These are phyloP conservation scores for Ascochyta pisi DNA, from an alignment of 2,329 filamentous ascomycete species.

Conservation along the genomic window DNA sequence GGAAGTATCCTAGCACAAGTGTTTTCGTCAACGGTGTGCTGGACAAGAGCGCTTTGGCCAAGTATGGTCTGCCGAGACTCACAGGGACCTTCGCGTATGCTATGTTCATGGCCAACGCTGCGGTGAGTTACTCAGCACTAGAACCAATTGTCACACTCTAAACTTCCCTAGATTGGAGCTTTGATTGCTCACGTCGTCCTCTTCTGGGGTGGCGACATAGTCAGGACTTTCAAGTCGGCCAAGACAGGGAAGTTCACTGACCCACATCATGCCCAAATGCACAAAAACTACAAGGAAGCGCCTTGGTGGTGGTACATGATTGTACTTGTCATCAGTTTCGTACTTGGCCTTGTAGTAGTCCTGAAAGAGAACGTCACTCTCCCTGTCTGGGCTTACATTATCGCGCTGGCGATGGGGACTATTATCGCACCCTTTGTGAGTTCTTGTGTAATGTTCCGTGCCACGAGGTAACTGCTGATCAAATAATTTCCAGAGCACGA, in stretches of 20 bases:
- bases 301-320: conserved; percentile 25
- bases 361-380: conserved; percentile 25
- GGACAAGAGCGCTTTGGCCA: conserved; percentile 20
- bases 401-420: conserved; percentile 15
- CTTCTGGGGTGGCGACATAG: conserved; percentile 24
- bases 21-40: conserved; percentile 22
- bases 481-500: conserved; percentile 10
- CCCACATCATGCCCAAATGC: conserved; percentile 22
- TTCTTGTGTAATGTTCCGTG: neutral
- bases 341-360: conserved; percentile 22
- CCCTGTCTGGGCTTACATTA: conserved; percentile 20
- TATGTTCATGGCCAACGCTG: conserved; percentile 29
- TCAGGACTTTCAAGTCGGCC: conserved; percentile 19
- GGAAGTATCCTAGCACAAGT: conserved; percentile 16
- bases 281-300: conserved; percentile 22
- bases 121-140: neutral
- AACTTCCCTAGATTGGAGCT: conserved; percentile 15
- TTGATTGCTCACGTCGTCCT: conserved; percentile 21
- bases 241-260: conserved; percentile 19
- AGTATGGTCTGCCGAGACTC: conserved; percentile 21
- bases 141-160: neutral
- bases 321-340: conserved; percentile 20
- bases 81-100: conserved; percentile 23
- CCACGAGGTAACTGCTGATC: neutral
- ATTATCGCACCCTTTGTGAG: conserved; percentile 24